Base-by-base conservation (phyloP, 805 yeast genomes). In the Barnettozyma salicaria region DNA sequence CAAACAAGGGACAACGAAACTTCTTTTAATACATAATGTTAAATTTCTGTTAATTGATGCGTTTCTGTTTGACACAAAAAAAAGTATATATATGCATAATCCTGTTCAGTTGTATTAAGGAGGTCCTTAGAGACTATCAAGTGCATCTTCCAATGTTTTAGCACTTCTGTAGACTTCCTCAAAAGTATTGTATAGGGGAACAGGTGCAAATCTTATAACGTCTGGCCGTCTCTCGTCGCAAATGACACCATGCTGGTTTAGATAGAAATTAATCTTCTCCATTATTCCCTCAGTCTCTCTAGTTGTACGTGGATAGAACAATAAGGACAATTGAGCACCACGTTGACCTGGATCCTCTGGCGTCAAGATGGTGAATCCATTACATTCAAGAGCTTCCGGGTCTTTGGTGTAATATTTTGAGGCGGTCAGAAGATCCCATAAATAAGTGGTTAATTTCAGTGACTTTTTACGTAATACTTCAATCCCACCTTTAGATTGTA, bases 141-240 rank as follows among this genome's bases (percentile, higher is more conserved):
- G 33, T 2, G 45, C 43, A 6, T 64, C 67, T 14, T 75, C 59
- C 4, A 87, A 50, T 16, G 64, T 44, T 17, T 56, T 43, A 6
- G 67, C 75, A 7, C 76, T 76, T 3, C 49, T 37, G 24, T 52
- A 63, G 11, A 83, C 76, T 43, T 89, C 94, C 29, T 55, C 60
- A 48, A 83, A 83, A 2, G 83, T 75, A 52, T 87, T 89, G 63
- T 89, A 89, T 32, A 87, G 65, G 0, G 96, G 92, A 3, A 74
- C 67, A 7, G 97, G 96, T 0, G 95, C 90, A n/a, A 89, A 54
- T 40, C 97, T 66, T 27, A 90, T 76, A n/a, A 88, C 97, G 54
- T 78, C 78, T 1, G 97, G 97, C 53, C 86, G 70, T 55, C 97
- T 70, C 54, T 89, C 96, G 56, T 89, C 97, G 40, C 86, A 82